Conservation (phyloP, 352 stramenopile genomes). For the Phytophthora sansomeana region DNA sequence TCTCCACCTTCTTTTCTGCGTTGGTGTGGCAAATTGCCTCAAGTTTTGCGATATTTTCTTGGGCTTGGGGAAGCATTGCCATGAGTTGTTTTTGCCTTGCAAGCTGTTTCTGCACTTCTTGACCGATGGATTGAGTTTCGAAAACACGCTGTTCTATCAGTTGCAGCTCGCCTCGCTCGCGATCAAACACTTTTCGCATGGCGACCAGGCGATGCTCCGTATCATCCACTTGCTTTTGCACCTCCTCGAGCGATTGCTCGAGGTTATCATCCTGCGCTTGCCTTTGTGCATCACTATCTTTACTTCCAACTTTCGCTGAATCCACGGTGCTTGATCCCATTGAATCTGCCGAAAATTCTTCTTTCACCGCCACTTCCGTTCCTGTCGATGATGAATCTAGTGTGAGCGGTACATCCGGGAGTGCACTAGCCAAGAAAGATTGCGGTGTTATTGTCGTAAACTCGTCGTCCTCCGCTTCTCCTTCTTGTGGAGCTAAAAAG, state of each 20-base stretch:
- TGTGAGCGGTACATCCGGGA: conserved; percentile 25
- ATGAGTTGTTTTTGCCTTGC: conserved; percentile 63
- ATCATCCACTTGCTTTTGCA: conserved; percentile 44
- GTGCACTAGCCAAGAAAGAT: conserved; percentile 16
- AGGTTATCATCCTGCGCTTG: conserved; percentile 9
- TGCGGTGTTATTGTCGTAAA: conserved; percentile 24
- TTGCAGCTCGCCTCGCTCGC: conserved; percentile 38
- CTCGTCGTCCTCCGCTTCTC: conserved; percentile 20
- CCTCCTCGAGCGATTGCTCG: conserved; percentile 35
- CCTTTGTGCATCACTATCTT: not conserved
- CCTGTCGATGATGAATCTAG: conserved; percentile 4
- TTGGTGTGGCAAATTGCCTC: conserved; percentile 69
- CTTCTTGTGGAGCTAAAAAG: conserved; percentile 19
- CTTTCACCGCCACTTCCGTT: not conserved
- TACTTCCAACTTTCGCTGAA: not conserved
- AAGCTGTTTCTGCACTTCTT: conserved; percentile 58
- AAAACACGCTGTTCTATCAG: conserved; percentile 44
- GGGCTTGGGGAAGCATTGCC: conserved; percentile 66
- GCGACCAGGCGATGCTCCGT: conserved; percentile 46
- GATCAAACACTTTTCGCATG: conserved; percentile 52
- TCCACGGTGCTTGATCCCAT: conserved; percentile 12
- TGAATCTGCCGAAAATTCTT: not conserved
- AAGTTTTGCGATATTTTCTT: conserved; percentile 75
- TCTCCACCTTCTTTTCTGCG: conserved; percentile 53
- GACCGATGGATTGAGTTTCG: conserved; percentile 36